phyloP scores from a whole-genome alignment of 2,329 filamentous ascomycete species.

The Neobulgaria alba region DNA sequence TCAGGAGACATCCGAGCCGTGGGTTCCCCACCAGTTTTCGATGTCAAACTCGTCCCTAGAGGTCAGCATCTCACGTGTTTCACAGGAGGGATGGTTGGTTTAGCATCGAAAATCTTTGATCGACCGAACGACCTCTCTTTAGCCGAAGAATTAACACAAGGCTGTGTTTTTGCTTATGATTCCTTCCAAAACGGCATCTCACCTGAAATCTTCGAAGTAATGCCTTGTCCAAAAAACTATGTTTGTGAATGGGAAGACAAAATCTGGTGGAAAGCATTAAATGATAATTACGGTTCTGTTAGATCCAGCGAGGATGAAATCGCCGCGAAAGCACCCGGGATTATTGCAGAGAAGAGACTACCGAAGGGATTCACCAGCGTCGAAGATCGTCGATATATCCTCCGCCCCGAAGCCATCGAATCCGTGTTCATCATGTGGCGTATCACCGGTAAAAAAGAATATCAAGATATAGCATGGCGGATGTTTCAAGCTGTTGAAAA shows the following conservation, averaged over 20 bases:
- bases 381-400: slow-evolving; percentile 36
- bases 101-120: slow-evolving; percentile 54
- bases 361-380: slow-evolving; percentile 18
- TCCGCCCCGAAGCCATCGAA: slow-evolving; percentile 58
- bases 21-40: slow-evolving; percentile 32
- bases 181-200: slow-evolving; percentile 49
- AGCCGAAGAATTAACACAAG: slow-evolving; percentile 50
- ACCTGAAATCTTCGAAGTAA: slow-evolving; percentile 45
- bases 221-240: slow-evolving; percentile 17
- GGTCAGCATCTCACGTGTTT: slow-evolving; percentile 65
- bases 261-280: slow-evolving; percentile 37
- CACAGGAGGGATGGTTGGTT: slow-evolving; percentile 59
- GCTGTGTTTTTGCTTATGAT: slow-evolving; percentile 55
- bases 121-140: slow-evolving; percentile 44
- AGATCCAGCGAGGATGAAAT: slow-evolving; percentile 1
- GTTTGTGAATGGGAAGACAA: slow-evolving; percentile 33
- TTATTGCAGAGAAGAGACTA: slow-evolving; percentile 13
- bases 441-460: slow-evolving; percentile 24
- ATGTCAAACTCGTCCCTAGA: slow-evolving; percentile 33
- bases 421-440: slow-evolving; percentile 53
- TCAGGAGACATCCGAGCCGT: slow-evolving; percentile 37
- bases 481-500: slow-evolving; percentile 41
- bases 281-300: slow-evolving; percentile 37
- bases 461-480: slow-evolving; percentile 38
- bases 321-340: slow-evolving; percentile 4